Evolutionary conservation across 202 grass and related monocot species (phyloP), one percentile per base, ranked within the genome.

Genomic region (Tripidium arundinaceum): DNA sequence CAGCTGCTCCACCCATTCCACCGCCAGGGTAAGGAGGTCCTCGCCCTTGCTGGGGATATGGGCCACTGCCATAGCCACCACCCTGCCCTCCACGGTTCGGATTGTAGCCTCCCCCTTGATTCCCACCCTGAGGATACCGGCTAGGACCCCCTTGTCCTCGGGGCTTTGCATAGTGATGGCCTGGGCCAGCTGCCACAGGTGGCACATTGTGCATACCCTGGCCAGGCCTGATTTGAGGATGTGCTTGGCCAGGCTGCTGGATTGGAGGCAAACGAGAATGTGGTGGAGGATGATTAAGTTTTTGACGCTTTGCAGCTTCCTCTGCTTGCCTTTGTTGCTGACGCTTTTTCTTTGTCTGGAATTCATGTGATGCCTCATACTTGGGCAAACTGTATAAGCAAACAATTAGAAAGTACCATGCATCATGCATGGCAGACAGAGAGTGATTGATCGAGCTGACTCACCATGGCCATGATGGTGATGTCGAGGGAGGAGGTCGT

Each of bases 301-400:
- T 94, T 60, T 93, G 96, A 16, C 90, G 84, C 66, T 95, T 95
- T 2, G 92, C 92, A 21, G 90, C 88, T 76, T 95, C 96, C 62
- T 93, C 90, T 76, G 93, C 92, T 76, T 98, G 95, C 49, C 95
- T 83, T 68, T 94, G 92, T 66, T 97, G 94, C 78, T 97, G 91
- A 43, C 89, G 91, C 75, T 97, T 97, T 79, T 92, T 98, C 92
- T 93, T 98, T 1, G 86, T 93, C 74, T 98, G 94, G 83, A 98
- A 94, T 73, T 93, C 90, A 19, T 98, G 95, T 4, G 95, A 93
- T 14, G 92, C 86, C 62, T 98, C 95, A 1, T 98, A 98, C 50
- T 87, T 91, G 1, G 95, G 95, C 73, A 98, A 88, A 70, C 95
- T 98, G 86, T 63, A 86, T 59, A 27, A 80, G 60, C 43, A 64